phyloP scores from a whole-genome alignment of 176 grass and related monocot genomes.

The Coix lacrymajobi region DNA sequence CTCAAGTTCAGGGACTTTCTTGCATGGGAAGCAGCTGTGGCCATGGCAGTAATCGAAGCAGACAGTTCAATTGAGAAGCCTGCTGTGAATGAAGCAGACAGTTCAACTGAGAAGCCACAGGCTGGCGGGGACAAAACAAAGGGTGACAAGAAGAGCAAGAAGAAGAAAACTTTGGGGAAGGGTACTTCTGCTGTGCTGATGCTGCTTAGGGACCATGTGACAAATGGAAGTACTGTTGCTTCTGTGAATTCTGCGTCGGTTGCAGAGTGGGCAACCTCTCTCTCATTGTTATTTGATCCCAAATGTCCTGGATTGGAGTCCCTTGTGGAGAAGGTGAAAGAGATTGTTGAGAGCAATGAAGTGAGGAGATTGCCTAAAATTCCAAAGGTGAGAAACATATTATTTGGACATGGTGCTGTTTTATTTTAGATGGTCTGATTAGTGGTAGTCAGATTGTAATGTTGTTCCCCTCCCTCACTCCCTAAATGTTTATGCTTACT shows the following conservation, averaged over 20 bases:
- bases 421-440: not conserved
- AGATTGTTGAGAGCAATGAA: slow-evolving; percentile 99
- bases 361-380: slow-evolving; percentile 97
- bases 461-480: not conserved
- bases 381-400: slow-evolving; percentile 66
- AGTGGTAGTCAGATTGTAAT: not conserved
- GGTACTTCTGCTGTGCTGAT: slow-evolving; percentile 65
- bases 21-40: slow-evolving; percentile 84
- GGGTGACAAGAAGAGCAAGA: slow-evolving; percentile 82
- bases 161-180: slow-evolving; percentile 90
- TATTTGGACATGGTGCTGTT: not conserved
- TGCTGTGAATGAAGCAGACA: slow-evolving; percentile 40
- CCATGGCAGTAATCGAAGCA: slow-evolving; percentile 59
- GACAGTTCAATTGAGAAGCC: slow-evolving; percentile 90
- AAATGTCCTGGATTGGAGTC: slow-evolving; percentile 50
- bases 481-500: slow-evolving; percentile 6
- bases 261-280: slow-evolving; percentile 44
- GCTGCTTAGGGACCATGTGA: slow-evolving; percentile 55
- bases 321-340: slow-evolving; percentile 72
- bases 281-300: slow-evolving; percentile 67
- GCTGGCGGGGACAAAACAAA: slow-evolving; percentile 44
- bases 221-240: slow-evolving; percentile 26
- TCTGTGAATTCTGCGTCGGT: slow-evolving; percentile 35
- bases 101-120: slow-evolving; percentile 63
- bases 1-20: slow-evolving; percentile 77